Evolutionary conservation across 2,329 filamentous ascomycete species (phyloP).

Genomic region (Magnaporthales sp.): DNA sequence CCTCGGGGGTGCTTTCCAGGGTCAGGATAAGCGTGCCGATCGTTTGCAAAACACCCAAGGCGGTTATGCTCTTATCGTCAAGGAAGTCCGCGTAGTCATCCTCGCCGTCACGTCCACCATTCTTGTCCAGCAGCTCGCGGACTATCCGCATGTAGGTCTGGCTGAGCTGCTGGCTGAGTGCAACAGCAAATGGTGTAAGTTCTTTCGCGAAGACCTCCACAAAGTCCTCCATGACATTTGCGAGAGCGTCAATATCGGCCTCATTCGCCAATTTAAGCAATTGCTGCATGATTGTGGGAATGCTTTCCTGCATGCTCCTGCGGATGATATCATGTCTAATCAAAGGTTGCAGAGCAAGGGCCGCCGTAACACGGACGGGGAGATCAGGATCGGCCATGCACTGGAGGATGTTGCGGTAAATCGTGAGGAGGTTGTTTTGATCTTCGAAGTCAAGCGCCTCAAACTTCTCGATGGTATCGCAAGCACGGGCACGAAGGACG

Average conservation of each 20-base stretch:
- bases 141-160: conserved; percentile 96
- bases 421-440: conserved; percentile 85
- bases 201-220: conserved; percentile 98
- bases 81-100: conserved; percentile 82
- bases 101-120: conserved; percentile 66
- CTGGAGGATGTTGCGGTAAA: conserved; percentile 94
- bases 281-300: conserved; percentile 99
- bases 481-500: conserved; percentile 87
- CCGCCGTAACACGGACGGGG: conserved; percentile 88
- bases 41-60: conserved; percentile 89
- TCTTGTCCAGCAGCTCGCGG: conserved; percentile 81
- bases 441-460: conserved; percentile 97
- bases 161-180: conserved; percentile 86
- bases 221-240: conserved; percentile 99
- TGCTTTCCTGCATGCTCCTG: conserved; percentile 92
- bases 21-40: conserved; percentile 96
- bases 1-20: conserved; percentile 92
- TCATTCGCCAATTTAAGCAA: conserved; percentile 94
- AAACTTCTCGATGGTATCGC: conserved; percentile 96
- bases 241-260: conserved; percentile 91
- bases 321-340: conserved; percentile 94
- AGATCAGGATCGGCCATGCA: conserved; percentile 93
- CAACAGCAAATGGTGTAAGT: conserved; percentile 92
- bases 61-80: conserved; percentile 98
- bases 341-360: conserved; percentile 85